Conservation (phyloP, 768 basidiomycete species). For the Boletus vermiculosoides region DNA sequence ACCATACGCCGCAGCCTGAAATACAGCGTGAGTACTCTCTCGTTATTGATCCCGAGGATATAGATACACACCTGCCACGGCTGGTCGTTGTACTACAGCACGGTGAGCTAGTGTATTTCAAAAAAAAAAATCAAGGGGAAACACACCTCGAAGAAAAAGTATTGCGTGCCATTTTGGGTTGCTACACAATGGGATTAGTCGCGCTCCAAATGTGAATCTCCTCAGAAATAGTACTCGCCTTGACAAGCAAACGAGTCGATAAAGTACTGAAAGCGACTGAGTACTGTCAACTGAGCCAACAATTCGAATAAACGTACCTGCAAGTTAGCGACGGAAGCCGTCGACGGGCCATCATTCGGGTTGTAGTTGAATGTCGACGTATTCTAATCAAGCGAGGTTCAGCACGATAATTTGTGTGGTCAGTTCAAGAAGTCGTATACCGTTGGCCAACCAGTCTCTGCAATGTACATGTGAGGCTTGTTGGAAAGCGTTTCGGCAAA, state of each 20-base stretch:
- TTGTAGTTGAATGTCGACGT: constrained; percentile 56
- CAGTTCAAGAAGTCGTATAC: constrained; percentile 37
- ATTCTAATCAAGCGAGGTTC: constrained; percentile 36
- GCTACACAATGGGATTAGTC: constrained; percentile 38
- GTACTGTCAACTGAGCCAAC: neutral
- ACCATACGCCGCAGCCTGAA: constrained; percentile 60
- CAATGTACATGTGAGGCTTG: constrained; percentile 82
- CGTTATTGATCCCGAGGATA: neutral
- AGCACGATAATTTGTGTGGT: neutral
- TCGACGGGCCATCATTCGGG: constrained; percentile 65
- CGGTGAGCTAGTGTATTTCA: neutral
- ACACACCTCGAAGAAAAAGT: constrained; percentile 82
- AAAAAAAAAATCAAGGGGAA: constrained; percentile 4
- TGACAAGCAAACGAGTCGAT: constrained; percentile 82
- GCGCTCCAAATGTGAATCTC: neutral
- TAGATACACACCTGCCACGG: constrained; percentile 64
- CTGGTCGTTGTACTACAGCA: constrained; percentile 66
- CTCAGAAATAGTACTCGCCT: constrained; percentile 16
- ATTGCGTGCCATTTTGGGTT: constrained; percentile 74
- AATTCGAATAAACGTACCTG: constrained; percentile 39
- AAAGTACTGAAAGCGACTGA: constrained; percentile 55
- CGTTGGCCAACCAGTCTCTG: constrained; percentile 90
- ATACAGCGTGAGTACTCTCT: constrained; percentile 13
- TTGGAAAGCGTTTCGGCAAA: constrained; percentile 61
- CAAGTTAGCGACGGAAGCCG: constrained; percentile 58